A percentile compares a stretch with the other conserved stretches of the same genome.
phyloP scores from a whole-genome alignment of 139 green algal genomes.

The Diplosphaera chodatii region DNA sequence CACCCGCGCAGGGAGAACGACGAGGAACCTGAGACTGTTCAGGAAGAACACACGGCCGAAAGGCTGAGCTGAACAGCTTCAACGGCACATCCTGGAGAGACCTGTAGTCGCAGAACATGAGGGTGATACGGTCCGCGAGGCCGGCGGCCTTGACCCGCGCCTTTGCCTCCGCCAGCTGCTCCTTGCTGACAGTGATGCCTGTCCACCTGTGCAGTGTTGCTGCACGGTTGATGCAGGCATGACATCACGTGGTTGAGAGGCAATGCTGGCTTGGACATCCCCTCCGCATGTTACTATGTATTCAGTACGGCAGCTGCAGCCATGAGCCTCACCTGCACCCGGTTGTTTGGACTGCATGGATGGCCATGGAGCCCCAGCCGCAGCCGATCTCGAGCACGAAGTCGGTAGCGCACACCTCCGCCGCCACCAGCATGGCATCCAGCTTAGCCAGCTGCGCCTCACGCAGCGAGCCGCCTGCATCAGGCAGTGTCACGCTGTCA shows the following conservation, averaged over 20 bases:
- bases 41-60: no score
- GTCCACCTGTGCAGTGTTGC: conserved; percentile 47
- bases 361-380: conserved; percentile 90
- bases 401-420: conserved; percentile 41
- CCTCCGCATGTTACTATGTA: no score
- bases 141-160: conserved; percentile 71
- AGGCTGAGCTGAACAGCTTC: no score
- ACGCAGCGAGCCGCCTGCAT: conserved; percentile 31
- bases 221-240: no score
- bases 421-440: conserved; percentile 67
- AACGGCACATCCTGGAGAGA: no score
- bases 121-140: conserved; percentile 67
- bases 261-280: no score
- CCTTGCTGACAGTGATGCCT: conserved; percentile 82
- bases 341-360: conserved; percentile 61
- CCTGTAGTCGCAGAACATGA: conserved; percentile 93
- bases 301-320: no score
- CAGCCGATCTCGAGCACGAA: conserved; percentile 95
- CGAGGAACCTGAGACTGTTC: no score
- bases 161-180: conserved; percentile 84
- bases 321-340: no score
- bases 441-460: conserved; percentile 81
- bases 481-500: no score
- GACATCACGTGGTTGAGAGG: no score
- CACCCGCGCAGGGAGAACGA: no score